These are phyloP conservation scores for Amaranthus cruentus DNA, from an alignment of 148 eudicot species.

Conservation along the genomic window DNA sequence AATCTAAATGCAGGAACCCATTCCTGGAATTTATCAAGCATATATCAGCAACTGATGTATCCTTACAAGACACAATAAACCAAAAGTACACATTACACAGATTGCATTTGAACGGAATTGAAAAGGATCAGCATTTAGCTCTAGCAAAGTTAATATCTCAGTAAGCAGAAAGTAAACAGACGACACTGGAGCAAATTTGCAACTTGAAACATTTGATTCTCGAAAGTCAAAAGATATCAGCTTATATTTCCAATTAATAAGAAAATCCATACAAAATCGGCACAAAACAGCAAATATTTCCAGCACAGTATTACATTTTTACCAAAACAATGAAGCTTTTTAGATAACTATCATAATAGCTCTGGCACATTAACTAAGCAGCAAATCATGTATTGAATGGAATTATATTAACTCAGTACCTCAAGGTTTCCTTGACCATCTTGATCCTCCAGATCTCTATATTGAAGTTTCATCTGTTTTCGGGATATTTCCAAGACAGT, in stretches of 20 bases:
- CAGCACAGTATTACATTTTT: not conserved
- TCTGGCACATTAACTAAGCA: not conserved
- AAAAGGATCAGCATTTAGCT: not conserved
- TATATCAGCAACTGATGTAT: not conserved
- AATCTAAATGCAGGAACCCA: constrained; percentile 72
- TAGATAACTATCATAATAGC: not conserved
- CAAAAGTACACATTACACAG: not conserved
- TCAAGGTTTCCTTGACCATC: constrained; percentile 70
- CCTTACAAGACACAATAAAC: not conserved
- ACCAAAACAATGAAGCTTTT: not conserved
- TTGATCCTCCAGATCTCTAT: constrained; percentile 78
- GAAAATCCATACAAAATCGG: too few relatives aligned
- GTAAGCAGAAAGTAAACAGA: not conserved
- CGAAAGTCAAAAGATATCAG: too few relatives aligned
- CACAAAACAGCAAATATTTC: not conserved
- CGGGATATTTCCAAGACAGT: constrained; percentile 56
- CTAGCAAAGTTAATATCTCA: not conserved
- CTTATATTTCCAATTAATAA: too few relatives aligned
- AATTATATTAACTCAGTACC: constrained; percentile 37
- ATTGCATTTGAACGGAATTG: not conserved
- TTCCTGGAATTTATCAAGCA: constrained; percentile 43
- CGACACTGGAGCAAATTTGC: too few relatives aligned
- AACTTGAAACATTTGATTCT: too few relatives aligned
- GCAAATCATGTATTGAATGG: not conserved
- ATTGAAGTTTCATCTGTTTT: constrained; percentile 63